Base-by-base conservation (phyloP, 495 filamentous ascomycete genomes). In the Pyrenula massariospora region DNA sequence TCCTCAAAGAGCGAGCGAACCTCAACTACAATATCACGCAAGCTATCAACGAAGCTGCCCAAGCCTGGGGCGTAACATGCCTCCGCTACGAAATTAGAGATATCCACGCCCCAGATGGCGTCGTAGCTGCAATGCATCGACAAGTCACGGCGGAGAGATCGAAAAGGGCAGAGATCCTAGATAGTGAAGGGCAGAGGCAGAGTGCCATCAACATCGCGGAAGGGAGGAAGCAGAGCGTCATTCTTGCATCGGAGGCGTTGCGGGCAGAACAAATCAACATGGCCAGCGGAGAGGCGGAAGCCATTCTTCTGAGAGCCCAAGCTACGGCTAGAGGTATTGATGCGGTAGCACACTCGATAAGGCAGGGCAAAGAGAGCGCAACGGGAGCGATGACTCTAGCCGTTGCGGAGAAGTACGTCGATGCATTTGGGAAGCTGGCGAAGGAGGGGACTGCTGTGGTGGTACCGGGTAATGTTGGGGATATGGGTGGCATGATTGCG, bases 131-230 rank as follows among this genome's bases (percentile, higher is more conserved):
- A 57, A 98, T 98, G 94, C 94, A 98, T 73, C 81, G 93, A 24
- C 92, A 96, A 68, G 93, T 98, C 15, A 96, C 92, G 2, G 93
- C 93, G 0, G 93, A 98, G 74, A 84, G 93, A 1, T 91, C 86
- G 61, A 98, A 98, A 78, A 85, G 93, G 31, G 93, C 93, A 54
- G 93, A 98, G 74, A 98, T 98, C 60, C 75, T 98, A 15, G 93
- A 98, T 54, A 91, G 86, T 1, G 93, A 98, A 59, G 93, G 93
- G 61, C 94, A 97, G 71, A 77, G 93, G 25, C 93, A 98, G 75
- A 87, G 82, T 60, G 94, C 93, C 3, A 98, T 98, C 77, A 98
- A 98, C 70, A 95, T 98, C 61, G 93, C 93, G 54, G 93, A 98
- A 73, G 93, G 93, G 58, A 77, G 87, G 67, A 98, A 98, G 73